Evolutionary conservation across 225 moss, liverwort and hornwort species (phyloP), one percentile per base, ranked within the genome.

Genomic region (Pseudisothecium myosuroides): DNA sequence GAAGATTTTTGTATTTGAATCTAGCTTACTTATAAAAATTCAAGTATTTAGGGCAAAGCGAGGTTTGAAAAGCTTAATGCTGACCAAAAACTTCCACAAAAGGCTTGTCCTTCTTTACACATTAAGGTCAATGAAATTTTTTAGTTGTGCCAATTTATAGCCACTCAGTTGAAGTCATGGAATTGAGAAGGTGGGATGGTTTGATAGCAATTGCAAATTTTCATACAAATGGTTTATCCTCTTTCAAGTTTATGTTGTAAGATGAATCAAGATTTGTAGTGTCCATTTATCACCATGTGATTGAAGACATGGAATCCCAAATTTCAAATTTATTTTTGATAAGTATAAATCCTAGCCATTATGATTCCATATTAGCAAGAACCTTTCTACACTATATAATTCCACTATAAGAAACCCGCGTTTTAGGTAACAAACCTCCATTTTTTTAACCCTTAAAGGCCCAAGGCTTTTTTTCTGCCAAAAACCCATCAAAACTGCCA

Each of bases 181-280:
- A 39, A 69, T 39, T 69, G 39, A 22, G 7, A 24, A 69, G 14
- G 39, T 69, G 8, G 24, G 2, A 69, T 23, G 24, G 7, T 39
- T 69, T 69, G 1, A 39, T 39, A 13, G 23, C 13, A n/a, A 23
- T 7, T 0, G 2, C 4, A 22, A 12, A n/a, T n/a, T 68, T 67
- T 22, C 12, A 69, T 4, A 13, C 2, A 8, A 3, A n/a, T 23
- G 12, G 23, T 14, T 39, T 39, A 24, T 69, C 14, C 0, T 24
- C 8, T 1, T 22, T n/a, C 2, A 23, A 0, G 2, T 39, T 39
- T 13, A 69, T 22, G 7, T 0, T 69, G 0, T 7, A 68, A n/a
- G 12, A 22, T 39, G 7, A 39, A 69, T 68, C 7, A 68, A n/a
- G 23, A n/a, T n/a, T 68, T 68, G 22, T 1, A n/a, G 4, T 68